phyloP scores from a whole-genome alignment of 495 filamentous ascomycete species.

The Cudoniella acicularis region DNA sequence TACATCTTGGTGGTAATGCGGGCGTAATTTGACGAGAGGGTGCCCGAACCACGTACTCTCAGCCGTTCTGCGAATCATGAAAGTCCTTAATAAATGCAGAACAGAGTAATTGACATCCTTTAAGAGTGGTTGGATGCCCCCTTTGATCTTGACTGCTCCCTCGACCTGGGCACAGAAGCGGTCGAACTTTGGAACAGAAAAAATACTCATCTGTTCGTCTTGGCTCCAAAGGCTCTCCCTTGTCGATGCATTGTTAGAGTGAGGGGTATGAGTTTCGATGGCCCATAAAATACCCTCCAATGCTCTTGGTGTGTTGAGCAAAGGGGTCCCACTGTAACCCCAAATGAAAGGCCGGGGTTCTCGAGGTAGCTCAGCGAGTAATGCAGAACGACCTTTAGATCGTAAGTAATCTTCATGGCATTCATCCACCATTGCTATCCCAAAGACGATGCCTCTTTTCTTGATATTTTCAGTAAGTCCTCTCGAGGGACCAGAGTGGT shows the following conservation, averaged over 20 bases:
- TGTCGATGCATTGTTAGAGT: background rate
- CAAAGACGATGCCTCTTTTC: slow-evolving; percentile 12
- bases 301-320: slow-evolving; percentile 1
- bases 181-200: background rate
- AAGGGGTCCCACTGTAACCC: slow-evolving; percentile 14
- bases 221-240: slow-evolving; percentile 2
- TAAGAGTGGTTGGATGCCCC: background rate
- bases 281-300: slow-evolving; percentile 10
- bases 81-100: background rate
- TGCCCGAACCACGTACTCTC: slow-evolving; percentile 11
- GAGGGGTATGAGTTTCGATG: slow-evolving; percentile 6
- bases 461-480: background rate
- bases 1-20: slow-evolving; percentile 10
- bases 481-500: background rate
- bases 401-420: slow-evolving; percentile 7
- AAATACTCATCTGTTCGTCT: background rate
- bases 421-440: slow-evolving; percentile 17
- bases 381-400: background rate
- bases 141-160: background rate
- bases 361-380: slow-evolving; percentile 3
- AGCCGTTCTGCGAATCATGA: slow-evolving; percentile 13
- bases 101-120: background rate
- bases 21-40: slow-evolving; percentile 8
- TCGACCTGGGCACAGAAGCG: slow-evolving; percentile 6
- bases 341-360: slow-evolving; percentile 6